phyloP scores from a whole-genome alignment of 371 early-diverging fungal genomes.

The Amoeboradix gromovi region DNA sequence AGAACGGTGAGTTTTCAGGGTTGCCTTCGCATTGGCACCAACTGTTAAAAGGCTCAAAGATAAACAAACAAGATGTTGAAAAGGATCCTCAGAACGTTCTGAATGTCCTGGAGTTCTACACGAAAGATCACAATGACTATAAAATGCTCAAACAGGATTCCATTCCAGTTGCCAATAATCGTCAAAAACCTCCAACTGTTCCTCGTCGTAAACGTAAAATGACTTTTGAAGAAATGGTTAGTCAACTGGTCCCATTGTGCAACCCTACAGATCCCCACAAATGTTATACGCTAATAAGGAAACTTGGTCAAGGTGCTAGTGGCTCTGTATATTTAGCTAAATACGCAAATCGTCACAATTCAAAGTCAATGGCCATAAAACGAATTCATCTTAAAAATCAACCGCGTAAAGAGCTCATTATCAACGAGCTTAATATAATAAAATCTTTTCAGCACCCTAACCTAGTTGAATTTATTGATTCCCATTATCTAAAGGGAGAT shows the following conservation, averaged over 20 bases:
- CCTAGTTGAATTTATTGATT: constrained; percentile 81
- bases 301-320: constrained; percentile 88
- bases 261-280: constrained; percentile 32
- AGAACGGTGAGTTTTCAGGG: not conserved
- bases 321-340: constrained; percentile 77
- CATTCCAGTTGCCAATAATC: too few species aligned
- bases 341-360: constrained; percentile 11
- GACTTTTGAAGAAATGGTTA: not conserved
- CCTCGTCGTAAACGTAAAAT: not conserved
- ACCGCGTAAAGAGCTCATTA: constrained; percentile 69
- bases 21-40: constrained; percentile 3
- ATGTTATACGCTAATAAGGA: constrained; percentile 56
- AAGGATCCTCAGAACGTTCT: constrained; percentile 26
- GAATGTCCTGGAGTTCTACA: constrained; percentile 82
- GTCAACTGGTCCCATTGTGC: not conserved
- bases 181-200: not conserved
- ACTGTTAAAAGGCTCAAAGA: constrained; percentile 1
- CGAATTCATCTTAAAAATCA: constrained; percentile 77
- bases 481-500: constrained; percentile 33
- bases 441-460: constrained; percentile 72
- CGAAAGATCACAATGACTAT: constrained; percentile 8
- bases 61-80: constrained; percentile 5
- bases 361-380: constrained; percentile 39
- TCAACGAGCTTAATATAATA: constrained; percentile 83
- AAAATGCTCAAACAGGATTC: not conserved